Conservation (phyloP, 225 moss, liverwort and hornwort genomes). For the Sphagnum tenellum region DNA sequence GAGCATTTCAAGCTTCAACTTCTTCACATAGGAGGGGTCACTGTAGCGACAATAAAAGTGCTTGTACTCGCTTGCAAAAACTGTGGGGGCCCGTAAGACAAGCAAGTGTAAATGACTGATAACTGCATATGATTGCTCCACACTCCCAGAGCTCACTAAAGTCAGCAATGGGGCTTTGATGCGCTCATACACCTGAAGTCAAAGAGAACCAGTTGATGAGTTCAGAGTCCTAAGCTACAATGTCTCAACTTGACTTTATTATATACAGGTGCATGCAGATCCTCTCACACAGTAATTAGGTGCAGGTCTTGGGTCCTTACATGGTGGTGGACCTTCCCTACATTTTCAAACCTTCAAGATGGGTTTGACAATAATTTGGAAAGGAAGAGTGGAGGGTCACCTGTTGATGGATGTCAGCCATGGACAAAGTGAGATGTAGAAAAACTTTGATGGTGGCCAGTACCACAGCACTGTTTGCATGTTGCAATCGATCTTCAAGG, state of each 20-base stretch:
- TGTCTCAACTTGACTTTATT: too few relatives aligned
- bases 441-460: slow-evolving; percentile 96
- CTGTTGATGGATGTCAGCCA: slow-evolving; percentile 92
- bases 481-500: slow-evolving; percentile 93
- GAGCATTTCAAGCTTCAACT: slow-evolving; percentile 98
- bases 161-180: slow-evolving; percentile 97
- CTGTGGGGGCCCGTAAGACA: slow-evolving; percentile 82
- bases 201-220: not conserved
- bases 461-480: slow-evolving; percentile 96
- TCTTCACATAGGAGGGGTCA: slow-evolving; percentile 95
- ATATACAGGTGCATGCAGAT: too few relatives aligned
- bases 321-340: too few relatives aligned
- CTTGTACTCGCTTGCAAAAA: slow-evolving; percentile 93
- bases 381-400: slow-evolving; percentile 17
- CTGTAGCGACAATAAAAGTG: slow-evolving; percentile 98
- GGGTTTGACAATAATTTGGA: too few relatives aligned
- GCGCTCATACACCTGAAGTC: slow-evolving; percentile 84
- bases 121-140: slow-evolving; percentile 91
- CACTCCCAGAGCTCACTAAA: slow-evolving; percentile 92
- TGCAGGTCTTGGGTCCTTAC: too few relatives aligned
- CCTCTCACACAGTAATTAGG: too few relatives aligned
- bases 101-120: slow-evolving; percentile 95
- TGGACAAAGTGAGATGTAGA: slow-evolving; percentile 83
- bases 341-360: too few relatives aligned
- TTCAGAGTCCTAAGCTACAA: too few relatives aligned